These are phyloP conservation scores for Hyphodiscus sp. DNA, from an alignment of 2,329 filamentous ascomycete species.

Conservation along the genomic window DNA sequence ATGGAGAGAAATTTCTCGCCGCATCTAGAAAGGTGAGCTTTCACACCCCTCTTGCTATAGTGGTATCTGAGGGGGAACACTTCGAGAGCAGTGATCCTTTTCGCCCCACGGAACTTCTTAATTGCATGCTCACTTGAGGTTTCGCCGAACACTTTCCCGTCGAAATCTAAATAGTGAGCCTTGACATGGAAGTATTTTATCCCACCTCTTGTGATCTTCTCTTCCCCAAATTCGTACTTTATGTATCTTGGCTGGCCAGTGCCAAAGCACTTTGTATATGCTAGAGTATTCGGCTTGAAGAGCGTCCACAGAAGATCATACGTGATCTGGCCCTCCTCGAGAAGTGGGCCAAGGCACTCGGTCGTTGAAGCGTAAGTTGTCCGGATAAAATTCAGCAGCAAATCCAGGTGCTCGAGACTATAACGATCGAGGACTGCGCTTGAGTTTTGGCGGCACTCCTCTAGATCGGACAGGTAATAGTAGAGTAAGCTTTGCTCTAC, in stretches of 20 bases:
- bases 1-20: neutral
- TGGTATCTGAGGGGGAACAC: neutral
- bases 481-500: no score
- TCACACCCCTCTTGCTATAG: neutral
- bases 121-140: neutral
- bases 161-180: conserved; percentile 10
- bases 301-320: conserved; percentile 33
- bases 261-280: conserved; percentile 25
- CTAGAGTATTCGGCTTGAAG: conserved; percentile 30
- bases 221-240: conserved; percentile 18
- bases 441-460: no score
- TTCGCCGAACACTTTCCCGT: neutral
- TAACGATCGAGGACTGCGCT: no score
- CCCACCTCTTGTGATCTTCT: conserved; percentile 12
- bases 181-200: conserved; percentile 13
- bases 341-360: conserved; percentile 17
- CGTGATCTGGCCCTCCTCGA: conserved; percentile 28
- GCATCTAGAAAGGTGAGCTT: neutral
- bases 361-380: conserved; percentile 7
- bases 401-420: no score
- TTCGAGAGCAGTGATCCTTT: neutral
- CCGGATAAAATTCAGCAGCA: no score
- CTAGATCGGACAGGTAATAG: no score
- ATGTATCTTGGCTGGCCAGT: conserved; percentile 18
- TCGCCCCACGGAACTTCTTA: neutral